A percentile compares a stretch with the other conserved stretches of the same genome.
These are phyloP conservation scores for Orobanche coerulescens DNA, from an alignment of 257 asterid genomes.

Conservation along the genomic window DNA sequence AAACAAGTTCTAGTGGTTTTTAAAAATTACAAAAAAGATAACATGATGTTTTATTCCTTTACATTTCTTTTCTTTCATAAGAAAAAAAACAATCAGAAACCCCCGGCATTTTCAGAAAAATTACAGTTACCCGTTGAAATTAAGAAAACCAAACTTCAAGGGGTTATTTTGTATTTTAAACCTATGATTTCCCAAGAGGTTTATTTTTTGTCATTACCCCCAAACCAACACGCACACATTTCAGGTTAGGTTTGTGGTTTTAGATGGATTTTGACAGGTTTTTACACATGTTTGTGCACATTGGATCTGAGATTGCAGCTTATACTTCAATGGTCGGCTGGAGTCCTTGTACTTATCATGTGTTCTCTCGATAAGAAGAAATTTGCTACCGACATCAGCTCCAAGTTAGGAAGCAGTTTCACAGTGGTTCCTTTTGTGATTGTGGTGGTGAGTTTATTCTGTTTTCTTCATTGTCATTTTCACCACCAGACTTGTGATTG, in stretches of 20 bases:
- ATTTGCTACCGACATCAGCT: constrained; percentile 56
- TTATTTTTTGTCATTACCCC: not conserved
- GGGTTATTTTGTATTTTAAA: too few species aligned
- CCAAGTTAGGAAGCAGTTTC: constrained; percentile 96
- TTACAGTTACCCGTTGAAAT: too few species aligned
- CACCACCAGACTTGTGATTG: not conserved
- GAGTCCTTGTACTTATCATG: constrained; percentile 71
- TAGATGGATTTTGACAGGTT: constrained; percentile 37
- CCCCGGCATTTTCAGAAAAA: too few species aligned
- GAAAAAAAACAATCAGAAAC: too few species aligned
- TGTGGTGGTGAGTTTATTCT: constrained; percentile 70
- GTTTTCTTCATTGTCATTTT: not conserved
- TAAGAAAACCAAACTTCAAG: too few species aligned
- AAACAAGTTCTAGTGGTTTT: too few species aligned
- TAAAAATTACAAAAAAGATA: too few species aligned
- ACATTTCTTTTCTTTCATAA: too few species aligned
- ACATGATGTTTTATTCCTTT: too few species aligned
- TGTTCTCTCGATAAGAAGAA: constrained; percentile 77
- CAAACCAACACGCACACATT: constrained; percentile 15
- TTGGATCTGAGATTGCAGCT: constrained; percentile 76
- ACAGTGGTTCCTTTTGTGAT: constrained; percentile 76
- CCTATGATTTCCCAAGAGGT: not conserved
- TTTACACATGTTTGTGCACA: constrained; percentile 27
- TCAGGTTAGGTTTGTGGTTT: constrained; percentile 30
- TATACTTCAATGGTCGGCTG: constrained; percentile 92